Conservation (phyloP, 805 yeast species). For the Schizosaccharomyces pombe region DNA sequence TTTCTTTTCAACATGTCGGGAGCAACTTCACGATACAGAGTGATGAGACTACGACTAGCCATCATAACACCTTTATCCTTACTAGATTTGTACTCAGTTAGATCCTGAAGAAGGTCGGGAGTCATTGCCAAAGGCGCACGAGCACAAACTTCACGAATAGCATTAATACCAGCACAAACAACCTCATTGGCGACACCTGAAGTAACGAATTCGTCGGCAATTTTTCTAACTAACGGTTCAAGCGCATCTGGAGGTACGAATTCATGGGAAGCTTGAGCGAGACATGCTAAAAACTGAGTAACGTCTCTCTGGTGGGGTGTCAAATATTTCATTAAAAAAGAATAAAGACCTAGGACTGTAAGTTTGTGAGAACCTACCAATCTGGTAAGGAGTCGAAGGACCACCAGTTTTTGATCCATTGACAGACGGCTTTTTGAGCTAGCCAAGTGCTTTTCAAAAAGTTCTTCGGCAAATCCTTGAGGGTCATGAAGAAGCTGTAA, state of each 20-base stretch:
- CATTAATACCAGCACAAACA: conserved; percentile 91
- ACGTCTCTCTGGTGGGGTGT: conserved; percentile 89
- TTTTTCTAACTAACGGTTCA: conserved; percentile 56
- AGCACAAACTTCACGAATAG: conserved; percentile 75
- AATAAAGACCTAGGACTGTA: conserved; percentile 69
- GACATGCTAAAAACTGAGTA: conserved; percentile 87
- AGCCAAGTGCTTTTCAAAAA: conserved; percentile 49
- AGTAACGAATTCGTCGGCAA: conserved; percentile 91
- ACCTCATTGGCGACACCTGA: conserved; percentile 97
- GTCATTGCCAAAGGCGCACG: conserved; percentile 92
- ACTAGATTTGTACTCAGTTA: conserved; percentile 74
- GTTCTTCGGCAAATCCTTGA: conserved; percentile 81
- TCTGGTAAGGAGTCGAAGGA: conserved; percentile 71
- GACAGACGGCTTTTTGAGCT: conserved; percentile 40
- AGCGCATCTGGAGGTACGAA: conserved; percentile 89
- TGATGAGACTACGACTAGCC: conserved; percentile 75
- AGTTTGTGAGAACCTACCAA: conserved; percentile 86
- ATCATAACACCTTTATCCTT: conserved; percentile 81
- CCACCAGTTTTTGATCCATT: conserved; percentile 69
- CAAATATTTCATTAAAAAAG: conserved; percentile 66
- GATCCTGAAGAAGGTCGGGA: conserved; percentile 64
- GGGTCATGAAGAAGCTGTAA: conserved; percentile 88
- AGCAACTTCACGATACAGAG: conserved; percentile 78
- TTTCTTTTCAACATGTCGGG: conserved; percentile 82
- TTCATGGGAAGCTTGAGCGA: conserved; percentile 92